Percentiles rank a stretch among this genome's conserved stretches.
phyloP scores from a whole-genome alignment of 225 moss, liverwort and hornwort genomes.

The Antitrichia curtipendula region DNA sequence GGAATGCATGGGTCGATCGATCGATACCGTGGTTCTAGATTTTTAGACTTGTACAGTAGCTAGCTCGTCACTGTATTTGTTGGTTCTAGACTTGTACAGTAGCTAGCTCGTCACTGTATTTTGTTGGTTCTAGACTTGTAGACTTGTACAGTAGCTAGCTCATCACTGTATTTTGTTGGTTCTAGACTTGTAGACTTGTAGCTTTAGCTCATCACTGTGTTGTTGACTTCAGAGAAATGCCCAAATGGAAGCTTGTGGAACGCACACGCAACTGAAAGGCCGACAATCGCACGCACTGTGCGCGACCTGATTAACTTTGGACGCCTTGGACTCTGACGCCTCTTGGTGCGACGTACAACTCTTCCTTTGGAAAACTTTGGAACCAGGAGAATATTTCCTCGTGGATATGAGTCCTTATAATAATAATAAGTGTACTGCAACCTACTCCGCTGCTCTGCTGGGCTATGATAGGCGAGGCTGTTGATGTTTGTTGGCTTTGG shows the following conservation, averaged over 20 bases:
- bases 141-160: no score
- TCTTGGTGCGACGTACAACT: background rate
- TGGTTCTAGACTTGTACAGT: no score
- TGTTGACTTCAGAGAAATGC: background rate
- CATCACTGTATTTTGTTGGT: background rate
- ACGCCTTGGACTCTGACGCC: background rate
- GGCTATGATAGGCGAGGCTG: background rate
- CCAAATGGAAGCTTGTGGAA: background rate
- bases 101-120: no score
- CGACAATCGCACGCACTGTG: background rate
- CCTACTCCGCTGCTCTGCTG: background rate
- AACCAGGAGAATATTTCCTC: background rate
- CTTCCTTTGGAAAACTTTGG: background rate
- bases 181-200: background rate
- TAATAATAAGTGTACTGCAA: background rate
- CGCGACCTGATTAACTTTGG: background rate
- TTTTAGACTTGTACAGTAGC: background rate
- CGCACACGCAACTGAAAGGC: background rate
- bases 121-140: background rate
- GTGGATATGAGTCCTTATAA: no score
- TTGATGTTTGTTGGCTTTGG: background rate
- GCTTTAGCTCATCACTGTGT: background rate
- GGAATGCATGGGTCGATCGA: no score
- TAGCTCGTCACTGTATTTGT: no score
- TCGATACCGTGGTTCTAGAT: background rate